Evolutionary conservation across 2,329 filamentous ascomycete genomes (phyloP), one percentile per base, ranked within the genome.

Genomic region (Colletotrichum sp.): DNA sequence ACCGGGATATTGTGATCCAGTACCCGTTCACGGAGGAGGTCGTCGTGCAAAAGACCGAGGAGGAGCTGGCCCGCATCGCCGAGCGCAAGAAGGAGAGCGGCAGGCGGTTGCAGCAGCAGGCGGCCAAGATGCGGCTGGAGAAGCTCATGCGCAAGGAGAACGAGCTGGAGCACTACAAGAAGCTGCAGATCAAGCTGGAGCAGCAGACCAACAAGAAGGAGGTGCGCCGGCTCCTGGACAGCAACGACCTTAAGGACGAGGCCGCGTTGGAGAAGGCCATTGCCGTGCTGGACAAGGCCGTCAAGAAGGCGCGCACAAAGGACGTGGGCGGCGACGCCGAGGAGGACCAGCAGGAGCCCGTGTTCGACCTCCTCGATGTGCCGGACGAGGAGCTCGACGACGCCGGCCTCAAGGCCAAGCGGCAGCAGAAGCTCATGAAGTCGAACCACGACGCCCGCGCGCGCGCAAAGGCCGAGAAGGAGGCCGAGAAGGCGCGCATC

Each of bases 71-170:
- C 4, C 91, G 93, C 55, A 95, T 98, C 78, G 96, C 96, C 13
- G 97, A 99, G 87, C 94, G 96, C 83, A 95, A 98, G 82, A 98
- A 98, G 84, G 97, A 99, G 85, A 97, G 95, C 79, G 97, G 97
- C 0, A 90, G 97, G 78, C 90, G 98, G 62, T 83, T 99, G 30
- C 97, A 99, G 84, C 96, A 98, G 81, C 97, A 99, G 85, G 97
- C 97, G 0, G 96, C 96, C 12, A 99, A 98, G 85, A 98, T 98
- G 95, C 94, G 97, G 9, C 88, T 99, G 1, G 97, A 99, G 79
- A 98, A 98, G 81, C 89, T 99, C 63, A 95, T 99, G 83, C 95
- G 95, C 82, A 99, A 99, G 85, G 97, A 99, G 85, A 93, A 98
- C 82, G 96, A 99, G 83, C 87, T 99, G 2, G 96, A 98, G 80